A percentile compares a stretch with the other conserved stretches of the same genome.
Evolutionary conservation across 495 filamentous ascomycete species (phyloP).

Genomic region (Tuber umbilicatum): DNA sequence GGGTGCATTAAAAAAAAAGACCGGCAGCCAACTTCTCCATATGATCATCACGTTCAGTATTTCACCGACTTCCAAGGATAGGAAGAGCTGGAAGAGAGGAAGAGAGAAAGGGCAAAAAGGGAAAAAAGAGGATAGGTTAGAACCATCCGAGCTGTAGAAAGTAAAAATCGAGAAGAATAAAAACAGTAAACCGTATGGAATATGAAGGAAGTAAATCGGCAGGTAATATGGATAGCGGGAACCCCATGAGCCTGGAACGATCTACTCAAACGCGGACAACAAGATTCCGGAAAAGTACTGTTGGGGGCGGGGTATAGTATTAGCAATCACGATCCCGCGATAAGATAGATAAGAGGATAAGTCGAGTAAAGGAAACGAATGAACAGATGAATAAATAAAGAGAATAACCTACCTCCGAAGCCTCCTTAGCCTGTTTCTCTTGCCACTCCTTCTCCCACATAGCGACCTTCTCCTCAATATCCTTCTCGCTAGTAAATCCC

Average conservation of each 20-base stretch:
- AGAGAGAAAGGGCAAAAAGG: not conserved
- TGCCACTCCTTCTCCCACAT: conserved; percentile 42
- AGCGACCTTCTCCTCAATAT: conserved; percentile 36
- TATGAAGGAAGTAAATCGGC: conserved; percentile 19
- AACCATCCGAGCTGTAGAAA: not conserved
- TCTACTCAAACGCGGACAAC: conserved; percentile 38
- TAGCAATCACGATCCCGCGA: conserved; percentile 3
- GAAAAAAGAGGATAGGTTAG: not conserved
- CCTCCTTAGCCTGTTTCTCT: conserved; percentile 41
- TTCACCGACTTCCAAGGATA: not conserved
- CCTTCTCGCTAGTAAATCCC: conserved; percentile 33
- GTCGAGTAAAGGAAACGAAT: conserved; percentile 3
- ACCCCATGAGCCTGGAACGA: not conserved
- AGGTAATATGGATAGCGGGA: conserved; percentile 12
- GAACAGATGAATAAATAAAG: conserved; percentile 4
- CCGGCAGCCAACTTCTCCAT: not conserved
- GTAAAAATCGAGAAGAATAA: conserved; percentile 1
- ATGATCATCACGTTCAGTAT: not conserved
- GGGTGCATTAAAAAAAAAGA: not conserved
- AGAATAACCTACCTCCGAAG: conserved; percentile 36
- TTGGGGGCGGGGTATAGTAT: not conserved
- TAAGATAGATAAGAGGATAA: not conserved
- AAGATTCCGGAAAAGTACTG: conserved; percentile 41
- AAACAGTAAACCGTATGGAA: conserved; percentile 26
- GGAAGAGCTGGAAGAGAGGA: not conserved